Percentiles rank a stretch among this genome's conserved stretches.
These are phyloP conservation scores for Monosporascus sp. DNA, from an alignment of 2,329 filamentous ascomycete genomes.

Conservation along the genomic window DNA sequence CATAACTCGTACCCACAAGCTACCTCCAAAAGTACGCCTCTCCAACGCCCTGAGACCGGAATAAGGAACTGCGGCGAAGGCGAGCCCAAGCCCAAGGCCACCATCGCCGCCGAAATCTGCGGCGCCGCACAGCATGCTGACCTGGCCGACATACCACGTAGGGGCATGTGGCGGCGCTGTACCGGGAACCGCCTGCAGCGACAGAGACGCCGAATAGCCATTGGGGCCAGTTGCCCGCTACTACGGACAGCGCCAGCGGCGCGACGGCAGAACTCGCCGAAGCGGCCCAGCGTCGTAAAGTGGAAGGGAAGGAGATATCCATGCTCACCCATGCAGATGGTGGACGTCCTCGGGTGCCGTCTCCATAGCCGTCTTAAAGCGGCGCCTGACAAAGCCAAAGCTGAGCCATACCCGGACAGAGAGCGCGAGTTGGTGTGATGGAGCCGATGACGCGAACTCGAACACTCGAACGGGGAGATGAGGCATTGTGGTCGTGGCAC, in stretches of 20 bases:
- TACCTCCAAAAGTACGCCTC: constrained; percentile 10
- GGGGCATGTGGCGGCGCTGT: constrained; percentile 46
- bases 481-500: too few relatives aligned
- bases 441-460: too few relatives aligned
- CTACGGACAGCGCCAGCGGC: constrained; percentile 60
- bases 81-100: constrained; percentile 23
- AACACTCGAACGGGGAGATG: too few relatives aligned
- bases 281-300: constrained; percentile 55
- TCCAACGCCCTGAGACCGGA: constrained; percentile 15
- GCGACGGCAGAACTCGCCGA: constrained; percentile 68
- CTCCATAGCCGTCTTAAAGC: too few relatives aligned
- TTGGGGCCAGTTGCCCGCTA: constrained; percentile 69
- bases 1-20: too few relatives aligned
- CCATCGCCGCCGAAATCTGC: constrained; percentile 20
- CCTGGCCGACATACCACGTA: constrained; percentile 64
- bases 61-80: constrained; percentile 17
- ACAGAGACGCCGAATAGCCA: constrained; percentile 67
- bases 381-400: too few relatives aligned
- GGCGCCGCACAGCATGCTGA: constrained; percentile 55
- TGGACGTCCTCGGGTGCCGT: too few relatives aligned
- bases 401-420: too few relatives aligned
- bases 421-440: too few relatives aligned
- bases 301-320: too few relatives aligned
- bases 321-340: too few relatives aligned
- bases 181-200: constrained; percentile 60